Evolutionary conservation across 306 rosid species (phyloP).

Genomic region (Glycine latifolia): DNA sequence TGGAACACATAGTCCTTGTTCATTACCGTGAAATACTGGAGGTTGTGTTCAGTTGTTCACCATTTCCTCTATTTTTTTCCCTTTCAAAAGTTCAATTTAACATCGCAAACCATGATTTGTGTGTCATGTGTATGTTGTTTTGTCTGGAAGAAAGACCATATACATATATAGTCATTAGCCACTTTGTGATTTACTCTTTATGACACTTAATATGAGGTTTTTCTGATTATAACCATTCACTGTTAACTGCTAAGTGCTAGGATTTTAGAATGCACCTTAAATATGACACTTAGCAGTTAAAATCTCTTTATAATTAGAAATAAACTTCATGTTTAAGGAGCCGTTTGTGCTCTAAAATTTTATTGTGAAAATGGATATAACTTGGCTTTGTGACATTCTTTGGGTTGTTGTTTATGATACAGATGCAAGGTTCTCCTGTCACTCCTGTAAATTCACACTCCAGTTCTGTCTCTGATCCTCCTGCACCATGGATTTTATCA

Average conservation of each 20-base stretch:
- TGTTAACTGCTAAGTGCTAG: neutral
- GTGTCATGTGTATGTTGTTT: constrained; percentile 28
- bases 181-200: constrained; percentile 3
- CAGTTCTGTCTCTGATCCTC: constrained; percentile 72
- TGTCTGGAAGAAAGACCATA: constrained; percentile 26
- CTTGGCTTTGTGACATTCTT: constrained; percentile 39
- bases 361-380: constrained; percentile 25
- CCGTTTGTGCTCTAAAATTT: constrained; percentile 30
- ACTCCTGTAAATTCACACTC: constrained; percentile 78
- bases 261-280: constrained; percentile 5
- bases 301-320: constrained; percentile 28
- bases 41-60: constrained; percentile 54
- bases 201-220: too few relatives aligned
- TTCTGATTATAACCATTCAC: too few relatives aligned
- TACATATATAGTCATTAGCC: neutral
- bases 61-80: constrained; percentile 18
- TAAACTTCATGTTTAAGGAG: constrained; percentile 19
- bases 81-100: constrained; percentile 36
- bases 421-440: constrained; percentile 79
- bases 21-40: constrained; percentile 97
- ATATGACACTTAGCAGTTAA: constrained; percentile 10
- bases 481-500: constrained; percentile 64
- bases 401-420: constrained; percentile 50
- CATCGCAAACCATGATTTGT: constrained; percentile 22
- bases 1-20: constrained; percentile 95